Evolutionary conservation across 306 rosid species (phyloP).

Genomic region (Nissolia schottii): DNA sequence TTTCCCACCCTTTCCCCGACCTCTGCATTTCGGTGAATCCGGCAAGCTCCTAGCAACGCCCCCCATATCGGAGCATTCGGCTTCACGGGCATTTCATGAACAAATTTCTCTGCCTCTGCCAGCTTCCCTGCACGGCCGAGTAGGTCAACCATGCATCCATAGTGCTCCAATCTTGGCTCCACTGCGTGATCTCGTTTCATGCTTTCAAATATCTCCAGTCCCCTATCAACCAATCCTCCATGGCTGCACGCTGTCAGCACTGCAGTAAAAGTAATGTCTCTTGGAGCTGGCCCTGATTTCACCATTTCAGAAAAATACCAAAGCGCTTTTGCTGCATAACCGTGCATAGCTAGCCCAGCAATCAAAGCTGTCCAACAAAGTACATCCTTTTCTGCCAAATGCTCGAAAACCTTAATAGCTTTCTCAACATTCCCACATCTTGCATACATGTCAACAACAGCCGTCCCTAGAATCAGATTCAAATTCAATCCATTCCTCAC

Average conservation of each 20-base stretch:
- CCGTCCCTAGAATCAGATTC: constrained; percentile 44
- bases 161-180: constrained; percentile 45
- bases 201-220: constrained; percentile 30
- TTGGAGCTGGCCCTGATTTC: constrained; percentile 21
- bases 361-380: constrained; percentile 42
- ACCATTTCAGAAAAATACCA: constrained; percentile 31
- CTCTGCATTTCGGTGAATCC: constrained; percentile 39
- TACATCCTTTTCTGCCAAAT: constrained; percentile 26
- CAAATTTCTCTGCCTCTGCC: constrained; percentile 42
- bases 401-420: constrained; percentile 32
- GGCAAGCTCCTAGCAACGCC: constrained; percentile 45
- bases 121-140: constrained; percentile 45
- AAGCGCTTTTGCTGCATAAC: constrained; percentile 36
- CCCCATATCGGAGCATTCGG: constrained; percentile 49
- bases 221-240: constrained; percentile 36
- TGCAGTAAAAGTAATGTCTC: constrained; percentile 44
- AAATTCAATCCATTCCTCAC: constrained; percentile 24
- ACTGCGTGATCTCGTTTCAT: constrained; percentile 34
- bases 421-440: constrained; percentile 42
- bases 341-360: constrained; percentile 44
- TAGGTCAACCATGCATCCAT: constrained; percentile 47
- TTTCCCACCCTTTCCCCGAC: constrained; percentile 42
- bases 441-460: constrained; percentile 46
- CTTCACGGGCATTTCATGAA: constrained; percentile 44
- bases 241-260: constrained; percentile 44